Evolutionary conservation across 345 rosid species (phyloP).

Genomic region (Populus pruinosa): DNA sequence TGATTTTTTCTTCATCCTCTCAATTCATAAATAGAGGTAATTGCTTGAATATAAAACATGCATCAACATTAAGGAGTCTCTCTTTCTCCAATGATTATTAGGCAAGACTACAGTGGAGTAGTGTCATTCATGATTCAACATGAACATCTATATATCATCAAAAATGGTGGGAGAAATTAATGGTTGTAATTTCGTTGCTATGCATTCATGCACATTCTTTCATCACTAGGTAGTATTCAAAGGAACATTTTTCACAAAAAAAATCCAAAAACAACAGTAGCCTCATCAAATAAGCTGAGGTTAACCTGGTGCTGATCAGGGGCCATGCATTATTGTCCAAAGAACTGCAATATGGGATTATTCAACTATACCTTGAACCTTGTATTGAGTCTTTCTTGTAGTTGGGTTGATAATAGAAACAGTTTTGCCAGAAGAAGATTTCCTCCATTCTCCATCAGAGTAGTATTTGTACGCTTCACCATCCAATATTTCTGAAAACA

Average conservation of each 20-base stretch:
- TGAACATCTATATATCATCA: no score
- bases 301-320: neutral
- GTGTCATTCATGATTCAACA: neutral
- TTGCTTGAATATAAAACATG: neutral
- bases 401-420: conserved; percentile 83
- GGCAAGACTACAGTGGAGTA: neutral
- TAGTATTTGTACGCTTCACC: conserved; percentile 86
- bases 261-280: neutral
- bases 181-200: no score
- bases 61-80: neutral
- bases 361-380: conserved; percentile 70
- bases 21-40: neutral
- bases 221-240: neutral
- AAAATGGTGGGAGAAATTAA: no score
- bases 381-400: conserved; percentile 80
- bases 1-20: neutral
- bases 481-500: conserved; percentile 72
- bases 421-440: conserved; percentile 71
- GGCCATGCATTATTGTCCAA: neutral
- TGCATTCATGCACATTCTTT: neutral
- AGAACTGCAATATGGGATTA: neutral
- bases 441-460: conserved; percentile 81
- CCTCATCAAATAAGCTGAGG: no score
- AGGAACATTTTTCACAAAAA: neutral
- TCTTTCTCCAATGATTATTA: neutral